These are phyloP conservation scores for Xylaria sp. DNA, from an alignment of 2,329 filamentous ascomycete genomes.

Conservation along the genomic window DNA sequence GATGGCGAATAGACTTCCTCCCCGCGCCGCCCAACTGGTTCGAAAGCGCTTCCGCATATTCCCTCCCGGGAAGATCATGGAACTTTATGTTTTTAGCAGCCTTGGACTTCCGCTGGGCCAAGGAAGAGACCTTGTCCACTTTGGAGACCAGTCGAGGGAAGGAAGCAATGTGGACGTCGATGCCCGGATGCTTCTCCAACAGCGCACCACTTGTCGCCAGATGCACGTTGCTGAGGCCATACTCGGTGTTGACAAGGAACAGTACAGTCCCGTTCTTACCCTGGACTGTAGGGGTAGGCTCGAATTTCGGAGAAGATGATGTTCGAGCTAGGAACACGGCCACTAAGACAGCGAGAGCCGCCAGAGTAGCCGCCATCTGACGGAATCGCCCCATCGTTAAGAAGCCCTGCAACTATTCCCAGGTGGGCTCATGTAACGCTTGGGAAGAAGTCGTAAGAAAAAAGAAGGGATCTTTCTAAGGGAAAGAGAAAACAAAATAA, in stretches of 20 bases:
- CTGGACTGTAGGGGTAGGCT: conserved; percentile 24
- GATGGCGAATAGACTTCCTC: conserved; percentile 20
- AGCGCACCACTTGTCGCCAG: conserved; percentile 39
- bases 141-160: conserved; percentile 33
- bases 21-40: conserved; percentile 16
- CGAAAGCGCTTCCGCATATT: conserved; percentile 24
- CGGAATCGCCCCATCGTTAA: conserved; percentile 27
- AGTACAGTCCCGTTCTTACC: conserved; percentile 41
- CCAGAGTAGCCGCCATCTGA: conserved; percentile 18
- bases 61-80: conserved; percentile 27
- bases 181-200: conserved; percentile 36
- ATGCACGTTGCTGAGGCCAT: conserved; percentile 41
- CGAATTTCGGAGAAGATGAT: background rate
- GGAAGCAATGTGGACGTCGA: conserved; percentile 41
- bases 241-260: conserved; percentile 39
- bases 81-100: conserved; percentile 22
- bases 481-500: background rate
- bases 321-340: conserved; percentile 20
- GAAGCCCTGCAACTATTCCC: conserved; percentile 15
- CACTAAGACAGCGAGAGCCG: conserved; percentile 26
- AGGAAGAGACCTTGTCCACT: conserved; percentile 30
- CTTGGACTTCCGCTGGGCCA: conserved; percentile 22
- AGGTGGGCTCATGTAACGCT: background rate
- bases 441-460: background rate
- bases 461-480: background rate